Conservation (phyloP, 2,329 filamentous ascomycete species). For the Fusarium gaditjirri region DNA sequence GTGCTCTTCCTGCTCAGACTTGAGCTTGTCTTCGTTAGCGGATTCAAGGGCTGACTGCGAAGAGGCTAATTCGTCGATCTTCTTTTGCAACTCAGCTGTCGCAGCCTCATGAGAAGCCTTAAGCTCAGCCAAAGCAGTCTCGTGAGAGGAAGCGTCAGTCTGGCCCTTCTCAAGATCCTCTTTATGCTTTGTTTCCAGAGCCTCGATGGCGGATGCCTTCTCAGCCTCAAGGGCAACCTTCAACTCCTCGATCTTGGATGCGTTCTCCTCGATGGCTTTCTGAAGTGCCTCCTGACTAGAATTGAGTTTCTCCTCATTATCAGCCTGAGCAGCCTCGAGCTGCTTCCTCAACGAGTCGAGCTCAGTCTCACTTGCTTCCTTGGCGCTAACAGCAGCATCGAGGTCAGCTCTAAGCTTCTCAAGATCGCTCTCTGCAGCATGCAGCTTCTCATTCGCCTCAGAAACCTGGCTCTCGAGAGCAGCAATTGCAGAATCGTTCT, state of each 20-base stretch:
- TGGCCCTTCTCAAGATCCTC: slow-evolving; percentile 61
- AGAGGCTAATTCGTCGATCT: slow-evolving; percentile 63
- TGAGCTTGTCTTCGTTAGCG: slow-evolving; percentile 57
- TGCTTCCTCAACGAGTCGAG: slow-evolving; percentile 61
- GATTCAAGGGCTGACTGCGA: slow-evolving; percentile 59
- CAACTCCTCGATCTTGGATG: slow-evolving; percentile 61
- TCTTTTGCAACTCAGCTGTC: slow-evolving; percentile 62
- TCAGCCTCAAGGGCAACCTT: slow-evolving; percentile 61
- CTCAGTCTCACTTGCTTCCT: slow-evolving; percentile 60
- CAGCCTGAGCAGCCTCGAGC: slow-evolving; percentile 55
- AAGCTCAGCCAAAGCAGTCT: slow-evolving; percentile 61
- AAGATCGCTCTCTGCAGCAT: slow-evolving; percentile 62
- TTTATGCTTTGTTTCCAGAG: slow-evolving; percentile 64
- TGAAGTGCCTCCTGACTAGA: slow-evolving; percentile 49
- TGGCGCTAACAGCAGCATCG: slow-evolving; percentile 59
- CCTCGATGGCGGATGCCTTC: slow-evolving; percentile 59
- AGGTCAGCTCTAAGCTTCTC: slow-evolving; percentile 61
- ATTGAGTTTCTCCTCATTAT: slow-evolving; percentile 49
- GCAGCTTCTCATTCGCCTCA: slow-evolving; percentile 62
- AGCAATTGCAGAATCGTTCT: slow-evolving; percentile 61
- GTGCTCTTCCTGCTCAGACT: slow-evolving; percentile 58
- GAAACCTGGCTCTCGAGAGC: slow-evolving; percentile 59
- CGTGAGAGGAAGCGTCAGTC: slow-evolving; percentile 57
- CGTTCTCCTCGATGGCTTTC: slow-evolving; percentile 59
- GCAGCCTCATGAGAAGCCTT: slow-evolving; percentile 61